These are phyloP conservation scores for Candida ascalaphidarum DNA, from an alignment of 805 yeast genomes.

Conservation along the genomic window DNA sequence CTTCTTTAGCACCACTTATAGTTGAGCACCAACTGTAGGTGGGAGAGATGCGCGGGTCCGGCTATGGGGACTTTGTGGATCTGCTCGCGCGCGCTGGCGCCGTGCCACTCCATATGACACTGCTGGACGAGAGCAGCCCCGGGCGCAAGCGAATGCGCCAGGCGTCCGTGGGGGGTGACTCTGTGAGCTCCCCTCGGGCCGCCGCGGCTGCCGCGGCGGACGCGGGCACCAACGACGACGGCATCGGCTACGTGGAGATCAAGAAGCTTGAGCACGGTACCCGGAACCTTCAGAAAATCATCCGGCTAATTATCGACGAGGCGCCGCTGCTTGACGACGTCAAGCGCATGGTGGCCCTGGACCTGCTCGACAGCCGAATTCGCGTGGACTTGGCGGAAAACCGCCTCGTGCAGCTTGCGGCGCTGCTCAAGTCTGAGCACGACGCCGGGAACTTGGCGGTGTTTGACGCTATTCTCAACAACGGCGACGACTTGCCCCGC, in stretches of 20 bases:
- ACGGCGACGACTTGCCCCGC: constrained; percentile 4
- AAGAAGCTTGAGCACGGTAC: constrained; percentile 33
- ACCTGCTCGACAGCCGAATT: constrained; percentile 33
- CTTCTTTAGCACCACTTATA: too few species aligned
- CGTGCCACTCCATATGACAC: too few species aligned
- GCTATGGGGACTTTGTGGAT: too few species aligned
- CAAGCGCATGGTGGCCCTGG: constrained; percentile 17
- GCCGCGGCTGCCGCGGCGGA: background rate
- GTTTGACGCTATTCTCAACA: constrained; percentile 44
- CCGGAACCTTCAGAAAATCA: constrained; percentile 38
- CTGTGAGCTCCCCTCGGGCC: too few species aligned
- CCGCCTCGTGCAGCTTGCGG: constrained; percentile 50
- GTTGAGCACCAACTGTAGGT: constrained; percentile 1
- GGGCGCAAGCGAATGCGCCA: too few species aligned
- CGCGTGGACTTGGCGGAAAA: constrained; percentile 43
- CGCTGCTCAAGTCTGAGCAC: constrained; percentile 49
- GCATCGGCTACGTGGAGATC: constrained; percentile 26
- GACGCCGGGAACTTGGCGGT: constrained; percentile 39
- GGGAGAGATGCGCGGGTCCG: constrained; percentile 2
- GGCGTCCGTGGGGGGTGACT: too few species aligned
- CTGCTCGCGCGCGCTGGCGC: too few species aligned
- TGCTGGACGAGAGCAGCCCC: too few species aligned
- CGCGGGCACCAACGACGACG: background rate
- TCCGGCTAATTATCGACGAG: constrained; percentile 25
- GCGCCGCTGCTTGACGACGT: constrained; percentile 47